Conservation (phyloP, 2,329 filamentous ascomycete genomes). For the Fusarium pseudocircinatum region DNA sequence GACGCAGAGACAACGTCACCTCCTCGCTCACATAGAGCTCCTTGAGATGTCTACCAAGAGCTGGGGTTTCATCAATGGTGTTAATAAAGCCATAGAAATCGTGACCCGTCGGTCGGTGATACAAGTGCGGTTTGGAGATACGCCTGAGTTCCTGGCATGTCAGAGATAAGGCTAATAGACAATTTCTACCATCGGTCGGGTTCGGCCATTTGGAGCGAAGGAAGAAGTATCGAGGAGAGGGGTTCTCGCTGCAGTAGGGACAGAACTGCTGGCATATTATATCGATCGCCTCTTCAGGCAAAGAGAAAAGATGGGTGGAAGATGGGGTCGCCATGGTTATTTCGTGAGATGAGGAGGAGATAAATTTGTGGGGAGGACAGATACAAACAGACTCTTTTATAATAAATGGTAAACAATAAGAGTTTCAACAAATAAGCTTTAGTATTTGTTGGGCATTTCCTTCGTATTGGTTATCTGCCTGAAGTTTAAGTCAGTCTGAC, state of each 20-base stretch:
- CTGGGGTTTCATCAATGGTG: fast-evolving
- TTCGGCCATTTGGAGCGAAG: fast-evolving
- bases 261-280: neutral
- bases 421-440: no score
- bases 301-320: no score
- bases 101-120: neutral
- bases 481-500: no score
- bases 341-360: neutral
- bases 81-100: neutral
- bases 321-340: neutral
- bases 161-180: neutral
- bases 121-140: neutral
- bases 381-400: neutral
- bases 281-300: neutral
- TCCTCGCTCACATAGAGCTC: neutral
- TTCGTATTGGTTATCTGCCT: neutral
- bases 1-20: fast-evolving
- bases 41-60: neutral
- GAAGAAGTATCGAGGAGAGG: neutral
- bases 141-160: neutral
- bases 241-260: neutral
- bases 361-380: neutral
- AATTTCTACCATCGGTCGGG: fast-evolving
- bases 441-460: neutral
- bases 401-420: neutral